Evolutionary conservation across 805 yeast genomes (phyloP).

Genomic region (Kazachstania kunashirensis): DNA sequence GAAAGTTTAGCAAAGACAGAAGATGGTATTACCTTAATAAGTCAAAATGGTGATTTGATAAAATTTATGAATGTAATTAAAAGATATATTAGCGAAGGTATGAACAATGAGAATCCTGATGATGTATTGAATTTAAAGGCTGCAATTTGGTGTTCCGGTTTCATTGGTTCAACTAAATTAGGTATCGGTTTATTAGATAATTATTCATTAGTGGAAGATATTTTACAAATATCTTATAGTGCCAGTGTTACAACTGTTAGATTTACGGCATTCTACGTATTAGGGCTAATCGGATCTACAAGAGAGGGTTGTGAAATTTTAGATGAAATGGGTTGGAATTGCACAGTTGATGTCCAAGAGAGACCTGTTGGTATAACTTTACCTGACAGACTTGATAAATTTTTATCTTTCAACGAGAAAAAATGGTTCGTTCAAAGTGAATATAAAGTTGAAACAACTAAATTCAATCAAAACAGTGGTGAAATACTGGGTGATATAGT

Average conservation of each 20-base stretch:
- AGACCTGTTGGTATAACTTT: constrained; percentile 35
- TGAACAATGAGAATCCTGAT: constrained; percentile 20
- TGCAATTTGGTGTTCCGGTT: constrained; percentile 79
- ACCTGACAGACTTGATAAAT: constrained; percentile 30
- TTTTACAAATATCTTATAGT: constrained; percentile 40
- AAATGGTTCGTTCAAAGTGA: constrained; percentile 14
- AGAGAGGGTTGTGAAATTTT: constrained; percentile 74
- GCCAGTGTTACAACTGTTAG: constrained; percentile 50
- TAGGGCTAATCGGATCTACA: constrained; percentile 67
- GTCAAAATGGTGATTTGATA: constrained; percentile 39
- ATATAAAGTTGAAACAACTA: constrained; percentile 15
- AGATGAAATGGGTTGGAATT: constrained; percentile 72
- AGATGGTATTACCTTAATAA: constrained; percentile 62
- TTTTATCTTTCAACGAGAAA: constrained; percentile 24
- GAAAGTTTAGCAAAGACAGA: constrained; percentile 71
- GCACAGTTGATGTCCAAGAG: constrained; percentile 37
- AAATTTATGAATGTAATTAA: constrained; percentile 31
- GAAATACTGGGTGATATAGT: constrained; percentile 10
- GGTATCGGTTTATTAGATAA: constrained; percentile 58
- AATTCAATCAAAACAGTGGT: constrained; percentile 11
- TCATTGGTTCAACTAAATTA: constrained; percentile 59
- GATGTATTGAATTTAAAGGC: constrained; percentile 49
- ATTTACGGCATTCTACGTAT: constrained; percentile 67
- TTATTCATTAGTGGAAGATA: constrained; percentile 40
- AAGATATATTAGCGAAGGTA: constrained; percentile 20